Evolutionary conservation across 164 flowering plant species (phyloP).

Genomic region (Vitis rupestris): DNA sequence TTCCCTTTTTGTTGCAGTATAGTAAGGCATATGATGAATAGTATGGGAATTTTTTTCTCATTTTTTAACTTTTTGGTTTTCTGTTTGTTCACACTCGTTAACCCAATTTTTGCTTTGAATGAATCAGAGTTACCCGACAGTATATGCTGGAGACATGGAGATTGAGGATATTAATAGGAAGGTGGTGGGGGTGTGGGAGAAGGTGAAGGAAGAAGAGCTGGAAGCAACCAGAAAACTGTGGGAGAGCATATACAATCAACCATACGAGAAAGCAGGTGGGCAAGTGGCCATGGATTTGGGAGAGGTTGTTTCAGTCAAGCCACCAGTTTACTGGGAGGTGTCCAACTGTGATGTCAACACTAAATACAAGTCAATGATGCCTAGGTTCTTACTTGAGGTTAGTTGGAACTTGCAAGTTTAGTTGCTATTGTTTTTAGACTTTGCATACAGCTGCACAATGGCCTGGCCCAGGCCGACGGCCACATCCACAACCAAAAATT

Average conservation of each 20-base stretch:
- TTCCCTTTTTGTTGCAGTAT: too few species aligned
- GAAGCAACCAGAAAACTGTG: slow-evolving; percentile 59
- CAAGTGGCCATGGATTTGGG: slow-evolving; percentile 26
- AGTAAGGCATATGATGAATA: too few species aligned
- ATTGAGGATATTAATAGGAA: slow-evolving; percentile 48
- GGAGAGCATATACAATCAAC: slow-evolving; percentile 72
- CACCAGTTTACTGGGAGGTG: slow-evolving; percentile 60
- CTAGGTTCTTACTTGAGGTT: slow-evolving; percentile 88
- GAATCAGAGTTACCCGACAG: slow-evolving; percentile 81
- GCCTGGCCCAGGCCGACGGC: too few species aligned
- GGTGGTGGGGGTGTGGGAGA: slow-evolving; percentile 46
- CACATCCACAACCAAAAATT: too few species aligned
- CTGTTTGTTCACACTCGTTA: not conserved
- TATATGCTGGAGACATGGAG: slow-evolving; percentile 61
- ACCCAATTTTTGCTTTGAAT: slow-evolving; percentile 3
- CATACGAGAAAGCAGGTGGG: slow-evolving; percentile 90
- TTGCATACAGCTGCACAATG: too few species aligned
- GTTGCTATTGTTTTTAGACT: too few species aligned
- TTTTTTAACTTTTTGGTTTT: not conserved
- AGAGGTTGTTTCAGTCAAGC: slow-evolving; percentile 12
- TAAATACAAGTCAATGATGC: slow-evolving; percentile 64
- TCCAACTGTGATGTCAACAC: slow-evolving; percentile 64
- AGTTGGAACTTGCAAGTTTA: not conserved
- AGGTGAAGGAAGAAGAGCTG: slow-evolving; percentile 40
- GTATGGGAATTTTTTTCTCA: not conserved